Percentiles rank a stretch among this genome's conserved stretches.
Conservation (phyloP, 2,329 filamentous ascomycete genomes). For the Cercospora sesami region DNA sequence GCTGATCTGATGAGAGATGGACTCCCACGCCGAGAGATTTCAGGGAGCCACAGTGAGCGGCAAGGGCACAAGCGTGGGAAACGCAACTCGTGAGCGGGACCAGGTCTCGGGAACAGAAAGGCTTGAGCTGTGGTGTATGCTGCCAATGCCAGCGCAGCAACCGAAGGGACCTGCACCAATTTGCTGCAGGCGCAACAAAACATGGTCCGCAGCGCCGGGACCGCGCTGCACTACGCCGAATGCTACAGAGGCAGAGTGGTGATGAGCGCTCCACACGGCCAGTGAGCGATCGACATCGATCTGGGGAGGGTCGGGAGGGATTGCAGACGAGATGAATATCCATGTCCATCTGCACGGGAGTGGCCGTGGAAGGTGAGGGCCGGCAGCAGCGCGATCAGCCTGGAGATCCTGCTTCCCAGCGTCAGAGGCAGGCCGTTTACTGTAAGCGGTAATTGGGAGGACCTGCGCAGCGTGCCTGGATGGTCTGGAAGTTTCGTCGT, state of each 20-base stretch:
- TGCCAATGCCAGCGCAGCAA: conserved; percentile 17
- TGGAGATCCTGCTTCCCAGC: conserved; percentile 10
- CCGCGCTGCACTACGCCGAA: conserved; percentile 15
- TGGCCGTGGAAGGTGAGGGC: conserved; percentile 19
- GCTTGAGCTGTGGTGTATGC: background rate
- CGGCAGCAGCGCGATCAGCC: conserved; percentile 21
- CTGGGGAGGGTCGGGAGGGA: conserved; percentile 23
- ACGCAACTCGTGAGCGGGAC: conserved; percentile 14
- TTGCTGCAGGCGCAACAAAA: conserved; percentile 6
- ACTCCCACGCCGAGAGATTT: conserved; percentile 9
- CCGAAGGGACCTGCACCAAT: conserved; percentile 4
- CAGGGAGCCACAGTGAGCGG: background rate
- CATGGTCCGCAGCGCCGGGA: conserved; percentile 14
- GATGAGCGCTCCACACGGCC: conserved; percentile 3
- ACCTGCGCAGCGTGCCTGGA: conserved; percentile 7
- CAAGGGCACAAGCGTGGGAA: background rate
- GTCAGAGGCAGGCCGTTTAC: background rate
- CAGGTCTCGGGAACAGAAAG: conserved; percentile 8
- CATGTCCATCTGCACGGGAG: conserved; percentile 20
- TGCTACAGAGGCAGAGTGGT: conserved; percentile 10
- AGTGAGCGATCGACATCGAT: conserved; percentile 23
- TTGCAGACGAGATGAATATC: conserved; percentile 21
- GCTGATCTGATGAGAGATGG: background rate
- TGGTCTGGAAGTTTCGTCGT: conserved; percentile 17
- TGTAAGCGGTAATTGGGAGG: background rate